Base-by-base conservation (phyloP, 1,284 basidiomycete genomes). In the Microbotryum violaceum region DNA sequence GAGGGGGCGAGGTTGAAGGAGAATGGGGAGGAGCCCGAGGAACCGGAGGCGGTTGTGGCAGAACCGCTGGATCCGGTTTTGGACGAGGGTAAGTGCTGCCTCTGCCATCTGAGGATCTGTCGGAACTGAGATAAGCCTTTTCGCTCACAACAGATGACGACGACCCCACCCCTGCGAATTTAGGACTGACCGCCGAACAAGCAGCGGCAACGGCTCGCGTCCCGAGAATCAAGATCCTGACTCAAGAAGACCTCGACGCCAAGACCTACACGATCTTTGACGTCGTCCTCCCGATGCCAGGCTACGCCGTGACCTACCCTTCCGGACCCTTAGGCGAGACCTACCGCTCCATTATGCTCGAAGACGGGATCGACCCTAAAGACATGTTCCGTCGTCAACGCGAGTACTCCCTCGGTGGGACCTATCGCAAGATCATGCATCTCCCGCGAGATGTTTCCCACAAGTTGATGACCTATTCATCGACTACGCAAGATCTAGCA, bases 261-360 rank as follows among this genome's bases (percentile, higher is more conserved):
- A 49, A 51, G 44, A 53, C 45, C n/a, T 88, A 91, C 75, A 83
- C 85, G 5, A 89, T 98, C 62, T 89, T 90, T 72, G 93, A 98
- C 75, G 88, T 98, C 46, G 83, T 97, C 64, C 89, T 98, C 83
- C 94, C 96, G 6, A 78, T 97, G 37, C 91, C 94, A 27, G 96
- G 96, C 6, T 89, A 85, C 70, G 77, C 93, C 89, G 75, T 97
- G 86, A 79, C 91, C 86, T 79, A 96, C 89, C 77, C 94, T 87
- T 68, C 91, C 85, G 64, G 91, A 86, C 71, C 86, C 87, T 82
- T 94, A 91, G 73, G 80, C 21, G 85, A 91, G 67, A 81, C 85
- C 60, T 97, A 94, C 75, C 80, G 80, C 63, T 82, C 88, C 68
- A 89, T 91, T 71, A 80, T 98, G 63, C 79, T 78, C 60, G 80